These are phyloP conservation scores for Solanum okadae DNA, from an alignment of 257 asterid genomes.

Conservation along the genomic window DNA sequence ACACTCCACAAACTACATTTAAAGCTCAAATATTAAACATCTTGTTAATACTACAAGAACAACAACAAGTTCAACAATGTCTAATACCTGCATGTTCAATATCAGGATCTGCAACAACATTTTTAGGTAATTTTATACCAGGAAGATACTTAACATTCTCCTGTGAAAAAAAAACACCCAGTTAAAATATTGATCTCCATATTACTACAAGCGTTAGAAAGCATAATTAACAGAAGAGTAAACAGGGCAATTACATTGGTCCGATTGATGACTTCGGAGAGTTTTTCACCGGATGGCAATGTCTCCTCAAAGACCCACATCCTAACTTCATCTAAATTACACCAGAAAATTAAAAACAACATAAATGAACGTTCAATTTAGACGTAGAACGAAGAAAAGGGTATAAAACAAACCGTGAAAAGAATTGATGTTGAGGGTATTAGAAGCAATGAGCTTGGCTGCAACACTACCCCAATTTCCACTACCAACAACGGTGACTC, in stretches of 20 bases:
- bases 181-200: not conserved
- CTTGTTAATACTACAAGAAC: not conserved
- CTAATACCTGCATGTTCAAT: constrained; percentile 66
- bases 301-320: constrained; percentile 86
- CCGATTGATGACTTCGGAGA: constrained; percentile 58
- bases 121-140: constrained; percentile 70
- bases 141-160: constrained; percentile 86
- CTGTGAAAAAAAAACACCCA: constrained; percentile 15
- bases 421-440: constrained; percentile 41
- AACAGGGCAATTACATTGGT: constrained; percentile 33
- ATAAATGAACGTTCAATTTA: not conserved
- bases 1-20: not conserved
- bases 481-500: constrained; percentile 77
- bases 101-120: constrained; percentile 70
- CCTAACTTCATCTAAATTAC: constrained; percentile 56
- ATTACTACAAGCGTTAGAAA: not conserved
- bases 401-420: constrained; percentile 43
- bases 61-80: not conserved
- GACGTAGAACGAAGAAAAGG: not conserved
- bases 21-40: not conserved
- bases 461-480: constrained; percentile 98
- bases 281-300: constrained; percentile 54
- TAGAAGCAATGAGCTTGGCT: constrained; percentile 80
- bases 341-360: not conserved
- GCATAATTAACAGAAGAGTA: not conserved